phyloP scores from a whole-genome alignment of 164 flowering plant species.

The Umbilicus rupestris region DNA sequence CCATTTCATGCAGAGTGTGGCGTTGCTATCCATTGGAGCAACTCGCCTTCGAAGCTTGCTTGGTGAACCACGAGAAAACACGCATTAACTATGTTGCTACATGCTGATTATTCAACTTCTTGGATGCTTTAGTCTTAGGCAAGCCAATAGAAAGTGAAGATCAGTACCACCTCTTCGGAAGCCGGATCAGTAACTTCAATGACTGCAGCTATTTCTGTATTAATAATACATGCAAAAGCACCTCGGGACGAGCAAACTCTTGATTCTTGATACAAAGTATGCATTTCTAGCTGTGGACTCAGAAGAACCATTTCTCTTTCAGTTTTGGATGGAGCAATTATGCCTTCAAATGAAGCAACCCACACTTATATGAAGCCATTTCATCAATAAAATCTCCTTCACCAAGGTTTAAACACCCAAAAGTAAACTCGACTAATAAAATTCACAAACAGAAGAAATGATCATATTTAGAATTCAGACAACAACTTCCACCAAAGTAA shows the following conservation, averaged over 20 bases:
- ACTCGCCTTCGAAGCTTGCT: conserved; percentile 52
- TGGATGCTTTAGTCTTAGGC: conserved; percentile 52
- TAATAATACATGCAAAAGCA: conserved; percentile 48
- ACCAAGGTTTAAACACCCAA: too few relatives aligned
- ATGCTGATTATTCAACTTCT: conserved; percentile 46
- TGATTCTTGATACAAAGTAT: not conserved
- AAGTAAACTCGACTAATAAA: too few relatives aligned
- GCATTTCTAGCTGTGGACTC: not conserved
- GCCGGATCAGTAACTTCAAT: conserved; percentile 70
- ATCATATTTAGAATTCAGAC: too few relatives aligned
- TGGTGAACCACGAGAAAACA: conserved; percentile 66
- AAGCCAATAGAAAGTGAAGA: conserved; percentile 65
- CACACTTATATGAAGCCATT: too few relatives aligned
- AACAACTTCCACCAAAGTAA: too few relatives aligned
- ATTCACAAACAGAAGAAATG: too few relatives aligned
- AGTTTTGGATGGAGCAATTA: not conserved
- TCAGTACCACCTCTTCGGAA: conserved; percentile 62
- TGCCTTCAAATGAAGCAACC: too few relatives aligned
- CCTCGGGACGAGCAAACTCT: conserved; percentile 4
- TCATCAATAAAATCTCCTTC: too few relatives aligned
- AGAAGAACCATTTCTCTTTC: not conserved
- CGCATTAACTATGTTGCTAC: conserved; percentile 59
- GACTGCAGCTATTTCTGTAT: conserved; percentile 55
- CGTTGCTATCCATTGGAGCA: conserved; percentile 55
- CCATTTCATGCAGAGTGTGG: conserved; percentile 57